Conservation (phyloP, 2,329 filamentous ascomycete species). For the Boeremia lycopersici region DNA sequence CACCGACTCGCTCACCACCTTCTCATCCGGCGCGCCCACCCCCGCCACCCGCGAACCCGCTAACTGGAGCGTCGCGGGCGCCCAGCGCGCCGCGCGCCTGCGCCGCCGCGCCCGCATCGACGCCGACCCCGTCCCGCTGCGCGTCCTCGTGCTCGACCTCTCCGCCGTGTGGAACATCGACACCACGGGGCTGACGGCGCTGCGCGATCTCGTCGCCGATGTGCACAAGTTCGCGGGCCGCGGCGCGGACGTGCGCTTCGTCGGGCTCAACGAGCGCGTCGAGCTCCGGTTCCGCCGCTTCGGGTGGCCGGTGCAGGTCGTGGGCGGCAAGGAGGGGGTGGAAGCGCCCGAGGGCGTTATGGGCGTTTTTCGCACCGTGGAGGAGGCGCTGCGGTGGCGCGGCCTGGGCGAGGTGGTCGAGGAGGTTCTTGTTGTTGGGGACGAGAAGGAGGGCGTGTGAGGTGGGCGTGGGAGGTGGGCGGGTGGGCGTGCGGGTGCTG, state of each 20-base stretch:
- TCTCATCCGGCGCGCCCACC: conserved; percentile 51
- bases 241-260: conserved; percentile 55
- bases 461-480: too few species aligned
- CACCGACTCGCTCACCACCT: conserved; percentile 58
- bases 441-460: conserved; percentile 20
- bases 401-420: conserved; percentile 1
- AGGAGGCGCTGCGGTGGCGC: conserved; percentile 21
- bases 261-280: conserved; percentile 54
- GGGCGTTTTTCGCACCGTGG: conserved; percentile 23
- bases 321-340: conserved; percentile 8
- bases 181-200: conserved; percentile 57
- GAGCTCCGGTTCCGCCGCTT: conserved; percentile 39
- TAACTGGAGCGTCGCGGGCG: conserved; percentile 61
- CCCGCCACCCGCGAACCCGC: conserved; percentile 49
- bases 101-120: conserved; percentile 53
- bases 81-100: conserved; percentile 55
- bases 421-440: conserved; percentile 23
- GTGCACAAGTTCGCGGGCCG: conserved; percentile 58
- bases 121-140: conserved; percentile 50
- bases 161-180: conserved; percentile 60
- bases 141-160: conserved; percentile 60
- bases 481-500: too few species aligned
- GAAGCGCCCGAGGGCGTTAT: background rate
- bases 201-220: conserved; percentile 57
- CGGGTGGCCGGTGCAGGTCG: conserved; percentile 28